A percentile compares a stretch with the other conserved stretches of the same genome.
Conservation (phyloP, 164 flowering plant species). For the Magnolia kwangsiensis region DNA sequence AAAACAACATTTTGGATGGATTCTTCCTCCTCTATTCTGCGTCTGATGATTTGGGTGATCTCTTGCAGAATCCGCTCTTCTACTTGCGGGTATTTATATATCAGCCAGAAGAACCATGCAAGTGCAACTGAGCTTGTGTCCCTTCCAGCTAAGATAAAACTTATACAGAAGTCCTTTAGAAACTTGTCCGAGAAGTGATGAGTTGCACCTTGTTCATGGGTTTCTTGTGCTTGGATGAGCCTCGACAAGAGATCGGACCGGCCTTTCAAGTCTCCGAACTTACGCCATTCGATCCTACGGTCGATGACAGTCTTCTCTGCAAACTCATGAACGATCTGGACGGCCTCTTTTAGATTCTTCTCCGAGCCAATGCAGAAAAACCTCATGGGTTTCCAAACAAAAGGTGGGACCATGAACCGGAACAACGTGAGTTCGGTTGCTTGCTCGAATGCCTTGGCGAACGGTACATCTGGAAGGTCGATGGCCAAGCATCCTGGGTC, state of each 20-base stretch:
- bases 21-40: background rate
- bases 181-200: conserved; percentile 30
- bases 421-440: conserved; percentile 46
- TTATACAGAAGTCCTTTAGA: conserved; percentile 57
- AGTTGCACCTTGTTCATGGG: conserved; percentile 4
- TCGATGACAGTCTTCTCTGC: conserved; percentile 43
- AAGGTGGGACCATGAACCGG: conserved; percentile 53
- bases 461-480: conserved; percentile 45
- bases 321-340: conserved; percentile 40
- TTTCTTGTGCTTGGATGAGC: conserved; percentile 29
- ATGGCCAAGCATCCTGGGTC: conserved; percentile 52
- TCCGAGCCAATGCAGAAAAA: conserved; percentile 24
- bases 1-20: conserved; percentile 11
- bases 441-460: conserved; percentile 68
- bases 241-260: conserved; percentile 54
- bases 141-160: conserved; percentile 69
- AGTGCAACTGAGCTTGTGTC: conserved; percentile 77
- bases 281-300: conserved; percentile 27
- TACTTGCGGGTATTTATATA: conserved; percentile 42
- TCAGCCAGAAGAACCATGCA: conserved; percentile 74
- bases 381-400: conserved; percentile 54
- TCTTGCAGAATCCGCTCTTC: conserved; percentile 44
- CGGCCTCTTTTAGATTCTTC: conserved; percentile 19
- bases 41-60: conserved; percentile 22
- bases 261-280: conserved; percentile 18